Evolutionary conservation across 2,329 filamentous ascomycete species (phyloP).

Genomic region (Alternaria brassicae): DNA sequence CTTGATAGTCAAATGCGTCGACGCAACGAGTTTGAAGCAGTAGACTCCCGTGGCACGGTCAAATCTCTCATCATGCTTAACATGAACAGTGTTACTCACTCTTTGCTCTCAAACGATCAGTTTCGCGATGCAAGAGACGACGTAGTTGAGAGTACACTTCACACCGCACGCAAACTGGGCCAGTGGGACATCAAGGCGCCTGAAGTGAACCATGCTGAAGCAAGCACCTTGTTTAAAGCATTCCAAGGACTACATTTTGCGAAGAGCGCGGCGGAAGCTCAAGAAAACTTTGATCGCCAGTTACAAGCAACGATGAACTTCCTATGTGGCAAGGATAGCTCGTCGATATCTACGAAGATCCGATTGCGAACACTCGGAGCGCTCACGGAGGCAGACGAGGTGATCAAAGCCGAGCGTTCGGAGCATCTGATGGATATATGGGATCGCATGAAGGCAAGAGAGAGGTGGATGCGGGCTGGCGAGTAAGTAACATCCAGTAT

Average conservation of each 20-base stretch:
- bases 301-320: conserved; percentile 56
- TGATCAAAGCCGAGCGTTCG: conserved; percentile 67
- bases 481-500: conserved; percentile 61
- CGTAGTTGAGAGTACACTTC: conserved; percentile 75
- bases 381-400: conserved; percentile 81
- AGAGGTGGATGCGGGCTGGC: conserved; percentile 82
- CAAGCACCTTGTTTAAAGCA: conserved; percentile 76
- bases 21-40: conserved; percentile 61
- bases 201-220: conserved; percentile 65
- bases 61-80: conserved; percentile 81
- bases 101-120: conserved; percentile 73
- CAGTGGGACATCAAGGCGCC: conserved; percentile 91
- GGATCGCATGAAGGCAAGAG: conserved; percentile 68
- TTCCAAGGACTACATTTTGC: conserved; percentile 81
- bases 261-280: conserved; percentile 62
- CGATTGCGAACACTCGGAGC: conserved; percentile 64
- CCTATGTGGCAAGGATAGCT: conserved; percentile 35
- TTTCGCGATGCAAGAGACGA: conserved; percentile 63
- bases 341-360: conserved; percentile 32
- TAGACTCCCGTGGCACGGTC: conserved; percentile 74
- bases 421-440: conserved; percentile 69
- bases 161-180: conserved; percentile 80
- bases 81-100: conserved; percentile 83
- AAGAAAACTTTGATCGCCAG: conserved; percentile 67
- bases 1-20: conserved; percentile 83